Conservation (phyloP, 345 rosid species). For the Aquilaria sinensis region DNA sequence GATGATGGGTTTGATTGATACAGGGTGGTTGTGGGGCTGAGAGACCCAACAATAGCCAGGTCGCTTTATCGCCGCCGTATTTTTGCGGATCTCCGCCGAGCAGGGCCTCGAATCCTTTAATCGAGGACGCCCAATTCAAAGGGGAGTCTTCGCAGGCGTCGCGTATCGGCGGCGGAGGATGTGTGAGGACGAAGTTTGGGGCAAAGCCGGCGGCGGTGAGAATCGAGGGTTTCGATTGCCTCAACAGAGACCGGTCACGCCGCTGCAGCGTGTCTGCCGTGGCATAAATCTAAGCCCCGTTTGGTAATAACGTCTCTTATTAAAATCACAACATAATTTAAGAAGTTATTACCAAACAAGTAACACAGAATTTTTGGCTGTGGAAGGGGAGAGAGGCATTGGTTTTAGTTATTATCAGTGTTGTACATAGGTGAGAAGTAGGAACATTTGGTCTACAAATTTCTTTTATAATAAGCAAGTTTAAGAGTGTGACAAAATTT, state of each 20-base stretch:
- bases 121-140: conserved; percentile 57
- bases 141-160: conserved; percentile 33
- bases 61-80: conserved; percentile 34
- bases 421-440: too few species aligned
- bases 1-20: neutral
- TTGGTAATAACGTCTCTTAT: too few species aligned
- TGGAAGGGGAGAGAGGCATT: too few species aligned
- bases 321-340: too few species aligned
- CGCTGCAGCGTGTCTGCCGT: conserved; percentile 67
- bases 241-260: conserved; percentile 28
- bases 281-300: conserved; percentile 28
- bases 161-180: conserved; percentile 39
- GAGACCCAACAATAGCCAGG: too few species aligned
- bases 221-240: conserved; percentile 67
- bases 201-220: conserved; percentile 59
- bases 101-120: conserved; percentile 59
- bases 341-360: too few species aligned
- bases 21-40: conserved; percentile 45
- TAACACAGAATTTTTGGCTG: too few species aligned
- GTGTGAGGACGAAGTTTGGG: conserved; percentile 54
- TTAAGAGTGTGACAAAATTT: too few species aligned
- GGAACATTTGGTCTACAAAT: too few species aligned
- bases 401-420: too few species aligned
- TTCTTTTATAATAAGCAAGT: too few species aligned
- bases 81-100: conserved; percentile 72